Percentiles rank a stretch among this genome's conserved stretches.
Conservation (phyloP, 2,329 filamentous ascomycete genomes). For the Periconia digitata region DNA sequence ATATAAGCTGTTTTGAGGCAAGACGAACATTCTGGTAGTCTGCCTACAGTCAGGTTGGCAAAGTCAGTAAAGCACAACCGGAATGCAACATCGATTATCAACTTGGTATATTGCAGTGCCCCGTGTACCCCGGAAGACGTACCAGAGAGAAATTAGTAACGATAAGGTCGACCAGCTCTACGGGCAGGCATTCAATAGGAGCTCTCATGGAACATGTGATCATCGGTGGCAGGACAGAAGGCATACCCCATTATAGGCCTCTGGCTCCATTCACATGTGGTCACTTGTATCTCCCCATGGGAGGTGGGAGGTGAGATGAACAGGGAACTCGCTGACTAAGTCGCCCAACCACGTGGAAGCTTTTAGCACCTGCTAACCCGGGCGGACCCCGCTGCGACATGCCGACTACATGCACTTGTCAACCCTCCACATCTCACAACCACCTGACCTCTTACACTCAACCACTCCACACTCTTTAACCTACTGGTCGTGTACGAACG, state of each 20-base stretch:
- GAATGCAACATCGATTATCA: no score
- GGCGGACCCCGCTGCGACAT: no score
- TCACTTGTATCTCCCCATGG: no score
- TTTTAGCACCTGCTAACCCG: no score
- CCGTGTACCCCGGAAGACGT: no score
- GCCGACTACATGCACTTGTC: no score
- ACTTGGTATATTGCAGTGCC: no score
- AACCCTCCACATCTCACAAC: neutral
- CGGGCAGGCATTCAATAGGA: slow-evolving; percentile 27
- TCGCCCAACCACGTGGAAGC: neutral
- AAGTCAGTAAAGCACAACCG: no score
- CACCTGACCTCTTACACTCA: neutral
- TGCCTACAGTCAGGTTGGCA: no score
- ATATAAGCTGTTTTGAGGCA: slow-evolving; percentile 22
- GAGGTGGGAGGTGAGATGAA: neutral
- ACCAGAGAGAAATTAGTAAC: slow-evolving; percentile 17
- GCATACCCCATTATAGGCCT: no score
- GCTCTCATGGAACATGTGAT: slow-evolving; percentile 19
- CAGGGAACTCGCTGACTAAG: neutral
- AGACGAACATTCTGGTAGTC: slow-evolving; percentile 26
- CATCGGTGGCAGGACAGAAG: no score
- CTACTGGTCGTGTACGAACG: neutral
- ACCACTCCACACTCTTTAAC: neutral
- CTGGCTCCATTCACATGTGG: no score
- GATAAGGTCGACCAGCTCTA: slow-evolving; percentile 32